Evolutionary conservation across 768 basidiomycete species (phyloP).

Genomic region (Fomitopsis pulvina): DNA sequence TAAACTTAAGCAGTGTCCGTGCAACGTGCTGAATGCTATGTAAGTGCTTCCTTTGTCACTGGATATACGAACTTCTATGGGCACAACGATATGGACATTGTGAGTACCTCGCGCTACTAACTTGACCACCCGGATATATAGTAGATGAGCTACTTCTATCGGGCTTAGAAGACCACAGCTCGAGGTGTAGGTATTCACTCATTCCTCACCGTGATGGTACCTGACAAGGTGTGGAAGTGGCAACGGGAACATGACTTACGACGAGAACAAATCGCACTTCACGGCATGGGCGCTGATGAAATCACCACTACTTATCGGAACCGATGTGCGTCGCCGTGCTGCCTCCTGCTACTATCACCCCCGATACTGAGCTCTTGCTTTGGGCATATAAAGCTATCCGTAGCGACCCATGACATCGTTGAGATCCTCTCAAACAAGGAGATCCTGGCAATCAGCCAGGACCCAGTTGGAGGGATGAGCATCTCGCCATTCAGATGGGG

Average conservation of each 20-base stretch:
- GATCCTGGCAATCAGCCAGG: conserved; percentile 65
- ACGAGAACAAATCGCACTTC: conserved; percentile 68
- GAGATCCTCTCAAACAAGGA: conserved; percentile 57
- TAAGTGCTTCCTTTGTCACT: conserved; percentile 57
- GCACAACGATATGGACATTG: conserved; percentile 67
- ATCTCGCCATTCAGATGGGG: conserved; percentile 68
- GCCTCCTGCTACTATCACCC: neutral
- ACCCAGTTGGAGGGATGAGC: conserved; percentile 51
- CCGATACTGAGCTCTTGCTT: neutral
- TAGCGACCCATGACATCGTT: conserved; percentile 42
- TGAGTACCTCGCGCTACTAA: conserved; percentile 19
- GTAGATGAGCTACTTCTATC: neutral
- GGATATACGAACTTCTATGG: conserved; percentile 62
- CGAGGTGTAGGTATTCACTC: conserved; percentile 11
- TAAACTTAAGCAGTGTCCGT: neutral
- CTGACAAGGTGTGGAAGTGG: conserved; percentile 33
- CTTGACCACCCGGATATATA: neutral
- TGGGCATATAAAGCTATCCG: conserved; percentile 35
- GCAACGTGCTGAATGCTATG: neutral
- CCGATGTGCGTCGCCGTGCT: conserved; percentile 23
- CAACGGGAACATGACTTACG: conserved; percentile 53
- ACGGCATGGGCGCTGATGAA: conserved; percentile 72
- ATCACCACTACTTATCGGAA: conserved; percentile 60
- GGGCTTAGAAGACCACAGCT: conserved; percentile 3
- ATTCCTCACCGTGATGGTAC: neutral